Percentiles rank a stretch among this genome's conserved stretches.
Evolutionary conservation across 2,329 filamentous ascomycete genomes (phyloP).

Genomic region (Calonectria multiphialidica): DNA sequence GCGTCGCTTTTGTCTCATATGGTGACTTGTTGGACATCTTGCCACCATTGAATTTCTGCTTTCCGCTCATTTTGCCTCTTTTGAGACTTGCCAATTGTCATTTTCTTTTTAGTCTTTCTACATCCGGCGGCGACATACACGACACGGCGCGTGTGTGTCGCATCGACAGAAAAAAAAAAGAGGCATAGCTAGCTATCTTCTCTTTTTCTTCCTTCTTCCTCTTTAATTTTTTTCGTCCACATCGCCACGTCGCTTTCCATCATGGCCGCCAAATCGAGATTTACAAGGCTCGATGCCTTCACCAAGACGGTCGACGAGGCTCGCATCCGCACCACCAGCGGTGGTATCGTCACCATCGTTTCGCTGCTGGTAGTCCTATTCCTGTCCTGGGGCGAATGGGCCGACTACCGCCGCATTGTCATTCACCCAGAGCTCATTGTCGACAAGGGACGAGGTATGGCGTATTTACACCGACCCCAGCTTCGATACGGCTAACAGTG

Average conservation of each 20-base stretch:
- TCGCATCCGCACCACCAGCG: conserved; percentile 92
- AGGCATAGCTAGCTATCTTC: conserved; percentile 6
- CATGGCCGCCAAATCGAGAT: conserved; percentile 93
- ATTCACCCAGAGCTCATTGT: conserved; percentile 95
- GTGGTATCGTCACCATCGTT: conserved; percentile 92
- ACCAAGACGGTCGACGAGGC: conserved; percentile 99
- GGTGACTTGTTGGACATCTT: conserved; percentile 17
- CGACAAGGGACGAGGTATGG: conserved; percentile 92
- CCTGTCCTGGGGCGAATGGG: conserved; percentile 95
- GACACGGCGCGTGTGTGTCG: conserved; percentile 16
- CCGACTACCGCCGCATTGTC: conserved; percentile 86
- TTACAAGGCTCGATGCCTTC: conserved; percentile 97
- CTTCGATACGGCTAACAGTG: conserved; percentile 37
- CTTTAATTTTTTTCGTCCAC: background rate
- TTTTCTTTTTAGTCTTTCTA: background rate
- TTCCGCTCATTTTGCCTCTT: conserved; percentile 8
- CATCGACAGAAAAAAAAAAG: conserved; percentile 10
- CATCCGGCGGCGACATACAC: conserved; percentile 12
- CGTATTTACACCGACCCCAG: conserved; percentile 1
- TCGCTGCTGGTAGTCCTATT: conserved; percentile 91
- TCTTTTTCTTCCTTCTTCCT: background rate
- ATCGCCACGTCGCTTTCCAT: conserved; percentile 27
- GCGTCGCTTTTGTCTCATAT: conserved; percentile 19
- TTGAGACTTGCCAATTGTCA: conserved; percentile 1
- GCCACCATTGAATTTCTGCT: conserved; percentile 13